Conservation (phyloP, 140 eudicot species). For the Anethum foeniculum region DNA sequence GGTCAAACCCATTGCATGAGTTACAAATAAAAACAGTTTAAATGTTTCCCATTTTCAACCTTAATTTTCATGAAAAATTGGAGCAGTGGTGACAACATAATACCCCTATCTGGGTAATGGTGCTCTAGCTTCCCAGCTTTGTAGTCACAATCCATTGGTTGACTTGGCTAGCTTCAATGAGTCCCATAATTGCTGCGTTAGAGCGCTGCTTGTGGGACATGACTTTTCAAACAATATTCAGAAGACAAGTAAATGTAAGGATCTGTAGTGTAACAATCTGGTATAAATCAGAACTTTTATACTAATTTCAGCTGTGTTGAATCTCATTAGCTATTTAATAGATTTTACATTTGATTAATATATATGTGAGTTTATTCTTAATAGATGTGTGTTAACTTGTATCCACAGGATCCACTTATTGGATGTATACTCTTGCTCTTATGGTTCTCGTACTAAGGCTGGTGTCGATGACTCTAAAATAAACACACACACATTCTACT, state of each 20-base stretch:
- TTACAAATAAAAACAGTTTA: not conserved
- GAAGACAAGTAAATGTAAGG: constrained; percentile 67
- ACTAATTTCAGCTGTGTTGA: not conserved
- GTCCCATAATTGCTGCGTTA: constrained; percentile 71
- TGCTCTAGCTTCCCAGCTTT: constrained; percentile 43
- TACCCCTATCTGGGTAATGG: constrained; percentile 44
- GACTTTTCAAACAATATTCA: constrained; percentile 82
- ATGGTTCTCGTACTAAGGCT: not conserved
- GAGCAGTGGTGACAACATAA: not conserved
- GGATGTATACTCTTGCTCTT: not conserved
- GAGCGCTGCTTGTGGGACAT: constrained; percentile 67
- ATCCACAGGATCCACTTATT: not conserved
- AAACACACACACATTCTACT: not conserved
- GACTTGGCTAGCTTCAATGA: constrained; percentile 58
- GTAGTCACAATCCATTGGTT: constrained; percentile 80
- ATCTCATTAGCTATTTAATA: not conserved
- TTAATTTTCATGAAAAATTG: not conserved
- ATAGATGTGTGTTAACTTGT: not conserved
- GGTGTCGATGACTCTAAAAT: not conserved
- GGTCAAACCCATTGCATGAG: constrained; percentile 17
- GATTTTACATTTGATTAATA: not conserved
- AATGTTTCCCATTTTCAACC: not conserved
- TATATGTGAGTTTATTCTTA: not conserved
- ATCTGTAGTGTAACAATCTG: constrained; percentile 25
- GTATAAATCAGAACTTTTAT: not conserved